Conservation (phyloP, 2,329 filamentous ascomycete species). For the Annulohypoxylon truncatum region DNA sequence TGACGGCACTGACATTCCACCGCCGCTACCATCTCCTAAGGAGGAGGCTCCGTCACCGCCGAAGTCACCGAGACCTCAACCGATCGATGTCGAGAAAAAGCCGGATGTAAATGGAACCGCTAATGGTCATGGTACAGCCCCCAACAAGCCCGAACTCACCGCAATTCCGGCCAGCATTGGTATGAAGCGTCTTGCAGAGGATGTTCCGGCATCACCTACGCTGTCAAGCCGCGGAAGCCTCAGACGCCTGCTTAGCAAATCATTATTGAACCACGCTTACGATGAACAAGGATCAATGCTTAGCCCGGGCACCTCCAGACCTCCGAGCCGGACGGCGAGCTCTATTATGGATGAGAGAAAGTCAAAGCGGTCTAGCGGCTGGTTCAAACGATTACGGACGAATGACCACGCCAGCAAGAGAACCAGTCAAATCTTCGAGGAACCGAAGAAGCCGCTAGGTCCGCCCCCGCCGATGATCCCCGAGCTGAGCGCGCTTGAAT, state of each 20-base stretch:
- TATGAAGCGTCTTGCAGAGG: slow-evolving; percentile 63
- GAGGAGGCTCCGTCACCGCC: slow-evolving; percentile 61
- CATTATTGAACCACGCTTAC: slow-evolving; percentile 65
- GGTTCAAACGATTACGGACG: slow-evolving; percentile 67
- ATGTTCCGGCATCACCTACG: slow-evolving; percentile 64
- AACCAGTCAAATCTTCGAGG: slow-evolving; percentile 57
- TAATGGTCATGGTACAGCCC: slow-evolving; percentile 58
- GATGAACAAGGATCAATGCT: slow-evolving; percentile 56
- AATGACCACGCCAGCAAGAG: slow-evolving; percentile 54
- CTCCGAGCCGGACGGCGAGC: slow-evolving; percentile 62
- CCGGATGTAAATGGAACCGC: slow-evolving; percentile 45
- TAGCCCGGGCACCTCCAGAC: slow-evolving; percentile 55
- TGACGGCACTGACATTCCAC: slow-evolving; percentile 70
- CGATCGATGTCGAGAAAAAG: slow-evolving; percentile 43
- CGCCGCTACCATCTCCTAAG: slow-evolving; percentile 65
- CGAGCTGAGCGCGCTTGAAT: slow-evolving; percentile 65
- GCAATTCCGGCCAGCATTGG: slow-evolving; percentile 51
- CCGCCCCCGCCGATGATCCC: slow-evolving; percentile 72
- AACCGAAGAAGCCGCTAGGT: slow-evolving; percentile 56
- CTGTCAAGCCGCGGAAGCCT: slow-evolving; percentile 66
- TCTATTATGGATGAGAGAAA: slow-evolving; percentile 65
- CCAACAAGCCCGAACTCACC: slow-evolving; percentile 45
- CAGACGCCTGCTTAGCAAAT: slow-evolving; percentile 67
- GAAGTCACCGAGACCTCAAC: slow-evolving; percentile 45
- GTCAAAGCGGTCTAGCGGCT: slow-evolving; percentile 67